Evolutionary conservation across 495 filamentous ascomycete species (phyloP).

Genomic region (Aspergillus carlsbadensis): DNA sequence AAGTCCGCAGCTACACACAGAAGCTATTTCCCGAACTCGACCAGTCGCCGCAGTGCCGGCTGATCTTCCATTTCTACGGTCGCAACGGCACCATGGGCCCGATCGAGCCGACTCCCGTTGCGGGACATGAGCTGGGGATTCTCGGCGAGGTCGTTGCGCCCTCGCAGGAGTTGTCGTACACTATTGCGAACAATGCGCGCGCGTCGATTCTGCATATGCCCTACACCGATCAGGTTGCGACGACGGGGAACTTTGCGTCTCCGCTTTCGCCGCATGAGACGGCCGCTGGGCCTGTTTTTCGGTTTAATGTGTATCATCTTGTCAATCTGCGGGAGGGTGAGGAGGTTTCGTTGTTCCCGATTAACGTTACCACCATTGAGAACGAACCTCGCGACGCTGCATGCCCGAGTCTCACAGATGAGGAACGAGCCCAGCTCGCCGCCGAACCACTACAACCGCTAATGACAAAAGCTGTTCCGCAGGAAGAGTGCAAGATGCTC

Average conservation of each 20-base stretch:
- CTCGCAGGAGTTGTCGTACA: not conserved
- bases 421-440: too few relatives aligned
- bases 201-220: not conserved
- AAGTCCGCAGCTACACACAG: too few relatives aligned
- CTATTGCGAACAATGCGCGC: not conserved
- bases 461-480: too few relatives aligned
- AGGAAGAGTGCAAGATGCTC: too few relatives aligned
- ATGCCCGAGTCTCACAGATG: too few relatives aligned
- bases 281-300: not conserved
- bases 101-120: too few relatives aligned
- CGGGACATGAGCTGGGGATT: not conserved
- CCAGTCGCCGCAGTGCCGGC: not conserved
- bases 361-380: too few relatives aligned
- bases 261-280: not conserved
- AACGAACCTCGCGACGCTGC: too few relatives aligned
- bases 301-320: constrained; percentile 50
- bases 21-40: not conserved
- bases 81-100: not conserved
- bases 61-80: not conserved
- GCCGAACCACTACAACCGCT: too few relatives aligned
- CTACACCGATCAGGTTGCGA: not conserved
- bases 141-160: not conserved
- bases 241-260: not conserved
- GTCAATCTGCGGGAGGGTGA: too few relatives aligned
- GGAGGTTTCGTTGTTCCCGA: too few relatives aligned